A percentile compares a stretch with the other conserved stretches of the same genome.
Evolutionary conservation across 805 yeast species (phyloP).

Genomic region (Cyberlindnera maclurae): DNA sequence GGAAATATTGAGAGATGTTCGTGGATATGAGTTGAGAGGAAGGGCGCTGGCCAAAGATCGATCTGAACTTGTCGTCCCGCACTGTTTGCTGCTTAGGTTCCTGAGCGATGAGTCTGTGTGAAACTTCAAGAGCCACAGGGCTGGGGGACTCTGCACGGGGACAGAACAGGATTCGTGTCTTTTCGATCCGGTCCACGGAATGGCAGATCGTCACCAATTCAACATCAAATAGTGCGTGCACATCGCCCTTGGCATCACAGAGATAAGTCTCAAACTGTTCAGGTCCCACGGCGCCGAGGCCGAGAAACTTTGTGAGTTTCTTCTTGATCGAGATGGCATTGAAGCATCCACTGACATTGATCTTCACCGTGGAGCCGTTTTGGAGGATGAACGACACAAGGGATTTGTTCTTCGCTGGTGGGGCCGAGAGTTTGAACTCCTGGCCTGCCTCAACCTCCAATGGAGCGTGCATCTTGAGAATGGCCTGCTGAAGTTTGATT

Average conservation of each 20-base stretch:
- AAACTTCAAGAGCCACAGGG: slow-evolving; percentile 47
- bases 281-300: slow-evolving; percentile 35
- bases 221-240: slow-evolving; percentile 57
- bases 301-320: slow-evolving; percentile 55
- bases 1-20: slow-evolving; percentile 86
- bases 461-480: slow-evolving; percentile 33
- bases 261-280: slow-evolving; percentile 56
- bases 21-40: slow-evolving; percentile 88
- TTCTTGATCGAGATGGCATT: slow-evolving; percentile 73
- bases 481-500: slow-evolving; percentile 54
- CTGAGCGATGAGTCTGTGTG: slow-evolving; percentile 32
- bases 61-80: slow-evolving; percentile 22
- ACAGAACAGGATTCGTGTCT: slow-evolving; percentile 62
- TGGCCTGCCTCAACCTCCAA: slow-evolving; percentile 1
- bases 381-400: slow-evolving; percentile 64
- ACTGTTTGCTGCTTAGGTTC: slow-evolving; percentile 14
- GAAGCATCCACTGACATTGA: slow-evolving; percentile 72
- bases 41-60: slow-evolving; percentile 81
- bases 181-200: slow-evolving; percentile 63
- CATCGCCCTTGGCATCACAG: slow-evolving; percentile 34
- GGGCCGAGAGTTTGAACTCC: slow-evolving; percentile 17
- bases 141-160: slow-evolving; percentile 59
- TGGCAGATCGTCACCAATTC: slow-evolving; percentile 81
- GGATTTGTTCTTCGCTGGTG: slow-evolving; percentile 15
- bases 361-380: slow-evolving; percentile 62